Evolutionary conservation across 495 filamentous ascomycete species (phyloP), one percentile per base, ranked within the genome.

Genomic region (Amphirosellinia nigrospora): DNA sequence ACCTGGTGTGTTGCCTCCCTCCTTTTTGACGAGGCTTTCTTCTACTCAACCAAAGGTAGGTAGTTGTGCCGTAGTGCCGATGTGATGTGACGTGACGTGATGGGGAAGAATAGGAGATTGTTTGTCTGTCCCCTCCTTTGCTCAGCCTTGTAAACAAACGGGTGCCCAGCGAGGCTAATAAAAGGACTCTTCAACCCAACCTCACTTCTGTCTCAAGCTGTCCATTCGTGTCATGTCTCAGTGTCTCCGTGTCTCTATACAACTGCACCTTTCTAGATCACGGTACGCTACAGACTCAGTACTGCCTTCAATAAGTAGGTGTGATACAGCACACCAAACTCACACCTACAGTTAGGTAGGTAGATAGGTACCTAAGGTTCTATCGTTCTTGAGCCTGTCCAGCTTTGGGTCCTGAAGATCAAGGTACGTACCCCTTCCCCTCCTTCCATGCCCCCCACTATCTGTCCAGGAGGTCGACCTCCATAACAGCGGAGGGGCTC

Each of bases 391-490:
- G n/a, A n/a, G n/a, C n/a, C n/a, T n/a, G n/a, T n/a, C n/a, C n/a
- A n/a, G n/a, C 55, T 58, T 36, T 58, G 21, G 58, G 58, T 41
- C 21, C 58, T 61, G 58, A 61, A 61, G 43, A 48, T 7, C 50
- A 58, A 34, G 63, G 63, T 65, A 65, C 63, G 63, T 65, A 65
- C 61, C 64, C 64, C 64, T 67, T 52, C 63, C 63, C 46, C 64
- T 67, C 46, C 64, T 46, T 26, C 36, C n/a, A 59, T 32, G 52
- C 39, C 53, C 50, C 19, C 50, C 52, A 34, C 28, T 52, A 48
- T 15, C 30, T 19, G 23, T 9, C 38, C 59, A n/a, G 28, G 32
- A 32, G 53, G 15, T 34, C 30, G 7, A 58, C 53, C 30, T 58
- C 30, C 21, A 46, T 36, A 32, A 45, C 23, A 15, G 36, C 60